These are phyloP conservation scores for Agrocybe chaxingu DNA, from an alignment of 768 basidiomycete genomes.

Conservation along the genomic window DNA sequence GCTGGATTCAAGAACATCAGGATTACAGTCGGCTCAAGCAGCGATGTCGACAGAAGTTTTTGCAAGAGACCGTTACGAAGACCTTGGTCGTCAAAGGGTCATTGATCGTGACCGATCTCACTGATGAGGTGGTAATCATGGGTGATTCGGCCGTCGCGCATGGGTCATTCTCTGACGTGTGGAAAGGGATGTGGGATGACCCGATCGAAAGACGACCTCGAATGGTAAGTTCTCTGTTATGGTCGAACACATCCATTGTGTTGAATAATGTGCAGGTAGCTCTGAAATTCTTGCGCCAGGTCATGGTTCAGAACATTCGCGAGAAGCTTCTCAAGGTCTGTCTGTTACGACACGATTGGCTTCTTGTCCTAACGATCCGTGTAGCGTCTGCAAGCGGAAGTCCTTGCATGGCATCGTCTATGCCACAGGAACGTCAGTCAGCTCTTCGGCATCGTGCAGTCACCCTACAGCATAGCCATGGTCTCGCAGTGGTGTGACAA, in stretches of 20 bases:
- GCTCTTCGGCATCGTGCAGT: constrained; percentile 53
- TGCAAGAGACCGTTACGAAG: constrained; percentile 53
- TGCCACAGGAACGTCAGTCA: constrained; percentile 54
- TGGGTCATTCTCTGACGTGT: constrained; percentile 61
- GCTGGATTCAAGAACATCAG: constrained; percentile 51
- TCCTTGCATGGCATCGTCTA: constrained; percentile 55
- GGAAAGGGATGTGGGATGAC: constrained; percentile 56
- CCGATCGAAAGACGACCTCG: constrained; percentile 35
- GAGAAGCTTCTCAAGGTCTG: constrained; percentile 51
- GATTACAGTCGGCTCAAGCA: constrained; percentile 56
- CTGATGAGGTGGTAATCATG: constrained; percentile 48
- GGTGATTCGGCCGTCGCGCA: constrained; percentile 47
- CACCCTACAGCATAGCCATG: constrained; percentile 52
- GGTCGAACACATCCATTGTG: neutral
- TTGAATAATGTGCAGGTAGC: constrained; percentile 40
- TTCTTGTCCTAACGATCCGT: neutral
- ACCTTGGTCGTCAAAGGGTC: constrained; percentile 49
- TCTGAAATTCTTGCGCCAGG: constrained; percentile 51
- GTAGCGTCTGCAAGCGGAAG: constrained; percentile 55
- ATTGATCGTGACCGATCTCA: constrained; percentile 48
- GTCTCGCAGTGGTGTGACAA: constrained; percentile 65
- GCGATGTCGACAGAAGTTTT: constrained; percentile 54
- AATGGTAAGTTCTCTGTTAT: constrained; percentile 22
- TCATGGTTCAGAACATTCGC: constrained; percentile 46
- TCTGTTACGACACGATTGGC: neutral